Evolutionary conservation across 78 protist genomes (phyloP), one percentile per base, ranked within the genome.

Genomic region (Emiliania huxleyi): DNA sequence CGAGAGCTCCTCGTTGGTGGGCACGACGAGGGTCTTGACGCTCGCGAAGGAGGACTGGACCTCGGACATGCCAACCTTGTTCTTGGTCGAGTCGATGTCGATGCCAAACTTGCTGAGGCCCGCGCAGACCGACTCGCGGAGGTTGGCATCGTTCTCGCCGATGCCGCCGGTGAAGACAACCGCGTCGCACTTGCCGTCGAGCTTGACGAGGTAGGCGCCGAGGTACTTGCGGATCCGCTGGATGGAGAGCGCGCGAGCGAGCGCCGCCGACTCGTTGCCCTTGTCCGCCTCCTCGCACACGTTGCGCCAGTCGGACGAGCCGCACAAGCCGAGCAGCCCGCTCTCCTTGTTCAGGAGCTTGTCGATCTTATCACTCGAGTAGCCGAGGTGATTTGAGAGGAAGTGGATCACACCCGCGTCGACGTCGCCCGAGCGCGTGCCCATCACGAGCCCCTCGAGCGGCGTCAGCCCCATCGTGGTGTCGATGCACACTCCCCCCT

Each of bases 391-490:
- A 1, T 0, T 0, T 4, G 35, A 4, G 29, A 90, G 49, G 84
- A 48, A 71, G 40, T 8, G 2, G 44, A 43, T 5, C 29, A 90
- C 62, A 38, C 92, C 92, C 19, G 85, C 55, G 44, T 90, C 92
- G 69, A 90, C 38, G 37, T 90, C 92, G 45, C 85, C n/a, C n/a
- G n/a, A n/a, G n/a, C n/a, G n/a, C n/a, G 95, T 93, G 90, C 84
- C 93, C 95, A 93, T 93, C 83, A 93, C 91, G 25, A 93, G 81
- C 35, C 95, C 95, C 55, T 90, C 95, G 52, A 90, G 85, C n/a
- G 95, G 95, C 40, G 95, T 90, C 83, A 93, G 18, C 29, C 95
- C 95, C 95, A 93, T 93, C 22, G 84, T 75, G 22, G 95, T 93
- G 69, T 93, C 95, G 26, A 93, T n/a, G 62, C 85, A 19, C 44